Evolutionary conservation across 164 flowering plant genomes (phyloP).

Genomic region (Magnolia changhungtana): DNA sequence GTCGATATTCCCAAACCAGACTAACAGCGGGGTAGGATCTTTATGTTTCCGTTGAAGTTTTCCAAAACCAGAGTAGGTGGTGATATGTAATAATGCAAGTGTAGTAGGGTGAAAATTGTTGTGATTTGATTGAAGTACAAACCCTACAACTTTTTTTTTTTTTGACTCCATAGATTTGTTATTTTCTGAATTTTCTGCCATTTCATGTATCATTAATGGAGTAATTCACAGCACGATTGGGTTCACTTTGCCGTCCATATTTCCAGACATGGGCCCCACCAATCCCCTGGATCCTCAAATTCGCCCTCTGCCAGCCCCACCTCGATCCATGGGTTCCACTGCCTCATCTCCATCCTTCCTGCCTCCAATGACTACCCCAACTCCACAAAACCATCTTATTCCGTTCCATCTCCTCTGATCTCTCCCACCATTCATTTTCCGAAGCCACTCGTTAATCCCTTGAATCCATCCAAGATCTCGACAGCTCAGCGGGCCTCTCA

Average conservation of each 20-base stretch:
- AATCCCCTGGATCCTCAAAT: constrained; percentile 53
- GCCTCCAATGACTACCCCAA: constrained; percentile 18
- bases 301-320: constrained; percentile 39
- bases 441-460: constrained; percentile 40
- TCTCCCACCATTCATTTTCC: constrained; percentile 26
- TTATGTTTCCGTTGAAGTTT: neutral
- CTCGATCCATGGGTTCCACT: constrained; percentile 15
- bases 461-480: constrained; percentile 40
- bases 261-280: constrained; percentile 26
- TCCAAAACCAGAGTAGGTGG: neutral
- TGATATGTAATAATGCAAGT: neutral
- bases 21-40: neutral
- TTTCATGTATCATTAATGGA: too few species aligned
- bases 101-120: neutral
- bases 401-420: constrained; percentile 30
- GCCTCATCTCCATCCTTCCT: constrained; percentile 37
- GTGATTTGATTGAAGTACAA: neutral
- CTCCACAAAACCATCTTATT: constrained; percentile 38
- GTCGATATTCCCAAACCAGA: neutral
- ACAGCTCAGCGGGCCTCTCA: constrained; percentile 15
- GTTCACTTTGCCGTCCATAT: too few species aligned
- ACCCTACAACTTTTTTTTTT: too few species aligned
- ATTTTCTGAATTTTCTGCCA: too few species aligned
- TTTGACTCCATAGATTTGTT: too few species aligned
- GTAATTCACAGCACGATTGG: too few species aligned